phyloP scores from a whole-genome alignment of 2,329 filamentous ascomycete species.

The Penicillium occitanis region DNA sequence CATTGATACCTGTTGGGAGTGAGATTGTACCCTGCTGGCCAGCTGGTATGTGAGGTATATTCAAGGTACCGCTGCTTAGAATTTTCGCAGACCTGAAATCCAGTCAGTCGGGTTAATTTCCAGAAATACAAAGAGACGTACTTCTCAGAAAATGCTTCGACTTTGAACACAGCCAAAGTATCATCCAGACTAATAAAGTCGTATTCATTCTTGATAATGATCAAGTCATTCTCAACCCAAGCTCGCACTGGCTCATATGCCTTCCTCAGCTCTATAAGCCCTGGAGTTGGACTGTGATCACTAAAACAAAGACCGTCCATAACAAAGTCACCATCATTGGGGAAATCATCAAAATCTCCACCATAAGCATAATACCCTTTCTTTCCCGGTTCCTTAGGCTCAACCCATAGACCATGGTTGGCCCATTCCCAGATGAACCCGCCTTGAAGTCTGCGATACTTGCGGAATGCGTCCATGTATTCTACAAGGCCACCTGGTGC shows the following conservation, averaged over 20 bases:
- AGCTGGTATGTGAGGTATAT: neutral
- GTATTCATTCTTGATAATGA: slow-evolving; percentile 36
- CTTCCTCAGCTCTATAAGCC: slow-evolving; percentile 57
- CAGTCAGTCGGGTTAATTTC: neutral
- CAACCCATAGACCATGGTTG: slow-evolving; percentile 58
- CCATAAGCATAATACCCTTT: slow-evolving; percentile 58
- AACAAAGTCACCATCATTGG: slow-evolving; percentile 61
- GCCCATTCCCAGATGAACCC: slow-evolving; percentile 67
- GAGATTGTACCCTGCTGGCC: neutral
- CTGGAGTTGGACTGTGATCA: slow-evolving; percentile 57
- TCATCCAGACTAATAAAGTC: neutral
- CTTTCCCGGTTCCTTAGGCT: neutral
- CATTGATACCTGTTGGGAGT: neutral
- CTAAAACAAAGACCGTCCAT: slow-evolving; percentile 58
- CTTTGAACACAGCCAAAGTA: neutral
- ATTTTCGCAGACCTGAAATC: neutral
- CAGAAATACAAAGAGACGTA: neutral
- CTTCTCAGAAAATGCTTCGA: neutral
- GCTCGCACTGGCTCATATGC: slow-evolving; percentile 54
- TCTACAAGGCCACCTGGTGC: slow-evolving; percentile 69
- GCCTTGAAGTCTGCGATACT: slow-evolving; percentile 62
- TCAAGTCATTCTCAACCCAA: slow-evolving; percentile 3
- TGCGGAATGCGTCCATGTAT: slow-evolving; percentile 64
- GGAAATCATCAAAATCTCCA: slow-evolving; percentile 60
- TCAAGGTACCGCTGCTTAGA: neutral